These are phyloP conservation scores for Kazachstania psychrophila DNA, from an alignment of 805 yeast species.

Conservation along the genomic window DNA sequence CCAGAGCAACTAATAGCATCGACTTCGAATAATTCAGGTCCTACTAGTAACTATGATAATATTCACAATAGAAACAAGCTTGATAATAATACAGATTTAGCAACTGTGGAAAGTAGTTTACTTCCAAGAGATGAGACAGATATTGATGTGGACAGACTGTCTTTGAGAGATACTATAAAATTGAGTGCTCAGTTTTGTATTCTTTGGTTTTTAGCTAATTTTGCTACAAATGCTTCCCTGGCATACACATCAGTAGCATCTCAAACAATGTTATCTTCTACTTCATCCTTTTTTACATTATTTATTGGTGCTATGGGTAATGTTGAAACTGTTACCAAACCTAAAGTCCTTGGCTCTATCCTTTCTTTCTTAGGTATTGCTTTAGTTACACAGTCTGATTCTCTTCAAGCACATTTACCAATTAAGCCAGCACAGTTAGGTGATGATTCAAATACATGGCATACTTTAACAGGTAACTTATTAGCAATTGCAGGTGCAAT, in stretches of 20 bases:
- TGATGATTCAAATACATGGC: slow-evolving; percentile 17
- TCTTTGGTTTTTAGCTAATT: slow-evolving; percentile 85
- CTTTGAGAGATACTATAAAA: slow-evolving; percentile 53
- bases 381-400: slow-evolving; percentile 66
- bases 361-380: slow-evolving; percentile 72
- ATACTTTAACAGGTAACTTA: slow-evolving; percentile 55
- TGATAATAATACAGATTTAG: not conserved
- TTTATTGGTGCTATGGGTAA: slow-evolving; percentile 65
- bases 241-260: slow-evolving; percentile 87
- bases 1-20: not conserved
- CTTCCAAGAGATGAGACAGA: not conserved
- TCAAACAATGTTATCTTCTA: slow-evolving; percentile 86
- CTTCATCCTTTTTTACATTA: slow-evolving; percentile 88
- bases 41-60: slow-evolving; percentile 8
- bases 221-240: slow-evolving; percentile 79
- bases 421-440: slow-evolving; percentile 9
- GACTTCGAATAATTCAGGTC: slow-evolving; percentile 7
- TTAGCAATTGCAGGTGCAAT: slow-evolving; percentile 79
- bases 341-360: slow-evolving; percentile 60
- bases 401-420: slow-evolving; percentile 20
- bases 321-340: slow-evolving; percentile 56
- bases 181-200: slow-evolving; percentile 75
- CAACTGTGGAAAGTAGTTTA: not conserved
- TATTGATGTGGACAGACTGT: too few species aligned
- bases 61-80: not conserved